Evolutionary conservation across 805 yeast genomes (phyloP), one percentile per base, ranked within the genome.

Genomic region (Candida ponderosae): DNA sequence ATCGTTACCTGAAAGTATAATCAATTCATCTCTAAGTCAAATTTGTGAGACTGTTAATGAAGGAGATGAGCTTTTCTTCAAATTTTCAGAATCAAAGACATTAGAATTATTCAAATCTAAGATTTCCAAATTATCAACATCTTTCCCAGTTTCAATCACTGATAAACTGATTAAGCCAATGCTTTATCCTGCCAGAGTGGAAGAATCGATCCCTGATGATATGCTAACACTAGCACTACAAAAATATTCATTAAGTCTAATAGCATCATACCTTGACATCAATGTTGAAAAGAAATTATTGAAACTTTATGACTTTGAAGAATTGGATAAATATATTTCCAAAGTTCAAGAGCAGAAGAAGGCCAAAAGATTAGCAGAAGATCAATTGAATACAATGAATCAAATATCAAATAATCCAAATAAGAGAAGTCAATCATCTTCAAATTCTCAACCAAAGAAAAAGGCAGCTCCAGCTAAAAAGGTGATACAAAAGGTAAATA

Each of bases 401-500:
- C 53, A 29, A 13, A 42, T 18, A 42, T 35, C 36, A 40, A 55
- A 31, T 33, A 47, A 36, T n/a, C 44, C 26, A 29, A 46, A 32
- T 33, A 45, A 40, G 33, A 42, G 45, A 40, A 37, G 21, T 18
- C 30, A 20, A 36, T 34, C 31, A 29, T 43, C 31, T 40, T 43
- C 29, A 53, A 54, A 27, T 47, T 59, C 31, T 36, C 56, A 20
- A 37, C 42, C 32, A 45, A 56, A 37, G 53, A 48, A 39, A 34
- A 50, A 48, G 34, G 45, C 59, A 15, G 38, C 53, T 9, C 40
- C 50, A 4, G 46, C 47, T 1, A 59, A 67, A 60, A 48, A 59
- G 56, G 33, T 56, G 21, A 67, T 65, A 40, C 76, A 75, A 3
- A 74, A 74, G 1, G 63, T 65, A 2, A 81, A 81, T 1, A 73